Evolutionary conservation across 2,329 filamentous ascomycete genomes (phyloP).

Genomic region (Clarireedia paspali): DNA sequence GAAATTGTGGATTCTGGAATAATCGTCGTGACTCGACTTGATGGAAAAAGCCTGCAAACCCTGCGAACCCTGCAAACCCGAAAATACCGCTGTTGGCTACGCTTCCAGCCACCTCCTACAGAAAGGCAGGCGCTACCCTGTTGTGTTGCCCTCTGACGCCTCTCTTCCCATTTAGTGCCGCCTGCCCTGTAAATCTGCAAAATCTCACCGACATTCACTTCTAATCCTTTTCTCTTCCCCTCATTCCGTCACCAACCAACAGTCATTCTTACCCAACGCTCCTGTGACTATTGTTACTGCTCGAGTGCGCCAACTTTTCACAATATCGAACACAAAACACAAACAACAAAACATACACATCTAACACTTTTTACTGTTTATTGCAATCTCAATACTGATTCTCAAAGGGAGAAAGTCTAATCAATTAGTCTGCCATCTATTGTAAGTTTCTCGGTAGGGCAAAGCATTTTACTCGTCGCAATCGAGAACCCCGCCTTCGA

Average conservation of each 20-base stretch:
- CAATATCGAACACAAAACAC: background rate
- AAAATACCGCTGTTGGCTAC: background rate
- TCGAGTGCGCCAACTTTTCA: background rate
- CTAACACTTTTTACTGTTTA: background rate
- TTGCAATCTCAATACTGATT: background rate
- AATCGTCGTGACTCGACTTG: background rate
- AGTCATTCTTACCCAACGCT: background rate
- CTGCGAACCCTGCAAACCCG: background rate
- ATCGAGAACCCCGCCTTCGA: slow-evolving; percentile 1
- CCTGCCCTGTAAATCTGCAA: slow-evolving; percentile 5
- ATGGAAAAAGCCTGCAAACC: background rate
- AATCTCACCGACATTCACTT: slow-evolving; percentile 10
- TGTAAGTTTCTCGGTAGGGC: background rate
- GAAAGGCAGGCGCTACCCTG: background rate
- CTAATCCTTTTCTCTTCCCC: background rate
- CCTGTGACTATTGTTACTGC: background rate
- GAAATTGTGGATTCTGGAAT: background rate
- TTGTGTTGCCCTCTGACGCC: background rate
- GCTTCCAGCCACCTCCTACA: background rate
- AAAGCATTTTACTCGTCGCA: slow-evolving; percentile 1
- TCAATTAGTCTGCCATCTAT: background rate
- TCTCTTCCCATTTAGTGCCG: background rate
- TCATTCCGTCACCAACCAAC: background rate
- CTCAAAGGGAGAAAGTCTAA: background rate
- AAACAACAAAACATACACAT: background rate